A percentile compares a stretch with the other conserved stretches of the same genome.
Evolutionary conservation across 208 protist genomes (phyloP).

Genomic region (Entamoeba histolytica): DNA sequence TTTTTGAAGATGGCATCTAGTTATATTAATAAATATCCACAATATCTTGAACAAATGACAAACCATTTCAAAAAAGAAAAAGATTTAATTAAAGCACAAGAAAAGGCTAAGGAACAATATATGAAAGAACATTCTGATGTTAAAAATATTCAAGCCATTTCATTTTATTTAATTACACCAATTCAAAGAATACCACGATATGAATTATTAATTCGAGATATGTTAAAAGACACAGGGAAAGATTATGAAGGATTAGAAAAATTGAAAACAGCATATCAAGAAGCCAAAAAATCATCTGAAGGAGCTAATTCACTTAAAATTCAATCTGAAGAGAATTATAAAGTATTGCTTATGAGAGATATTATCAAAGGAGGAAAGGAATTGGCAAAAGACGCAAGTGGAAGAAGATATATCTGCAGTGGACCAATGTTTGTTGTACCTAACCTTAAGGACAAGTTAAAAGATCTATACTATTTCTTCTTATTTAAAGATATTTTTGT

Average conservation of each 20-base stretch:
- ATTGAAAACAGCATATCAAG: background rate
- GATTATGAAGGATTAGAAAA: background rate
- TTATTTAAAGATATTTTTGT: background rate
- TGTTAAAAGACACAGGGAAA: background rate
- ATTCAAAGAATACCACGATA: background rate
- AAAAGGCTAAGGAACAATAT: background rate
- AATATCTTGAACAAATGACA: background rate
- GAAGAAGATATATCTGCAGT: background rate
- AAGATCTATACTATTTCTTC: background rate
- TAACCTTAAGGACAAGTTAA: background rate
- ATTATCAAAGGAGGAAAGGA: background rate
- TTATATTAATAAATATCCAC: background rate
- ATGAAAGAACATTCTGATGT: background rate
- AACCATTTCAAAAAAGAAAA: background rate
- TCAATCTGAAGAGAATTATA: background rate
- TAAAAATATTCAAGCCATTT: background rate
- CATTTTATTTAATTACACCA: background rate
- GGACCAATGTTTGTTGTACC: background rate
- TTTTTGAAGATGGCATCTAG: background rate
- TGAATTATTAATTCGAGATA: background rate
- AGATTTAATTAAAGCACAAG: background rate
- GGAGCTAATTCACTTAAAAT: background rate
- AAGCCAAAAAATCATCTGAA: background rate
- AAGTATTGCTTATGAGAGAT: background rate
- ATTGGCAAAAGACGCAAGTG: background rate